Conservation (phyloP, 139 green algal genomes). For the Choricystis sp. region DNA sequence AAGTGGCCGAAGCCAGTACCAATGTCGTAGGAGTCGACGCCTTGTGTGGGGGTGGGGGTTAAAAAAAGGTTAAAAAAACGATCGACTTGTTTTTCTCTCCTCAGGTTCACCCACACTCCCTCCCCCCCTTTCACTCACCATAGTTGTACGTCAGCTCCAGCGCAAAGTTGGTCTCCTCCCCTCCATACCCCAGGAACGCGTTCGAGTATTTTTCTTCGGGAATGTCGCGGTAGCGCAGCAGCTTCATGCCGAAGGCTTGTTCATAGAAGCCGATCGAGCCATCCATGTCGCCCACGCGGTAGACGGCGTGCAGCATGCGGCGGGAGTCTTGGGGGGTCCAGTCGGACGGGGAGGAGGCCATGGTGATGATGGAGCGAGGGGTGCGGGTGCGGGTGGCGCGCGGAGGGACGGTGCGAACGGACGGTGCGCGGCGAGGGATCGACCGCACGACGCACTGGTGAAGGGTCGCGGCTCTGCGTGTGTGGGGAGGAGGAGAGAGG, state of each 20-base stretch:
- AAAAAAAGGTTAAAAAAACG: conserved; percentile 2
- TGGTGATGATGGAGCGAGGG: background rate
- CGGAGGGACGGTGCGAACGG: background rate
- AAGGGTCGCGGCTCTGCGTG: too few species aligned
- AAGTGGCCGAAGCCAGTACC: conserved; percentile 85
- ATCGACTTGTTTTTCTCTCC: background rate
- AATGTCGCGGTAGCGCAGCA: conserved; percentile 60
- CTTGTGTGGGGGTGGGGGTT: conserved; percentile 56
- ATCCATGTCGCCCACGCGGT: conserved; percentile 51
- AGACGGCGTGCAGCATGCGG: conserved; percentile 58
- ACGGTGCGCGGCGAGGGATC: conserved; percentile 2
- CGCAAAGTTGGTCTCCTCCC: conserved; percentile 48
- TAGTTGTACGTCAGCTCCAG: conserved; percentile 24
- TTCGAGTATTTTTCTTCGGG: conserved; percentile 72
- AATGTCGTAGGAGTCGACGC: conserved; percentile 61
- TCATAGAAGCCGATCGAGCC: conserved; percentile 48
- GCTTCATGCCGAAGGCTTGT: conserved; percentile 58
- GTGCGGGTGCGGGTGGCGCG: background rate
- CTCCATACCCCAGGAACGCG: conserved; percentile 57
- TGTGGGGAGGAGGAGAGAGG: too few species aligned
- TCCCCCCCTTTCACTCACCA: background rate
- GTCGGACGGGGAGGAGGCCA: background rate
- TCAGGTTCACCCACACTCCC: background rate
- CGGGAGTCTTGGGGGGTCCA: conserved; percentile 36
- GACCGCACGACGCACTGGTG: conserved; percentile 10